Base-by-base conservation (phyloP, 1,139 yeast genomes). In the Suhomyces guaymorum region DNA sequence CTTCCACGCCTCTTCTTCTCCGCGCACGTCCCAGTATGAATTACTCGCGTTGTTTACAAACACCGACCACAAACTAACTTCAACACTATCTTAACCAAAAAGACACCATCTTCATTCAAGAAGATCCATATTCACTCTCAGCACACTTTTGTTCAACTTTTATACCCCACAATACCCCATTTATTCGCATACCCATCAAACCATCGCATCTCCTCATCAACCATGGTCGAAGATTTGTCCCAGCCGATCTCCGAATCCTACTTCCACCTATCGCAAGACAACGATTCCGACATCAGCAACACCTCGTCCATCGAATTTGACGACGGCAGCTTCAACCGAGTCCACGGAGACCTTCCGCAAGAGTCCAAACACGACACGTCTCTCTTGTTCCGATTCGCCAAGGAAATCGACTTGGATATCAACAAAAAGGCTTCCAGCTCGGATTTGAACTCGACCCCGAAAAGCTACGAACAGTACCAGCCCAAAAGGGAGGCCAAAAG, bases 191-290 rank as follows among this genome's bases (percentile, higher is more conserved):
- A 10, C n/a, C 23, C 23, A 21, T 8, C 5, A 17, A 17, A 5
- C 19, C 19, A 17, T 17, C 5, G 19, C 19, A 17, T 7, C 4
- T 18, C 12, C 8, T 5, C 25, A 5, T 10, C 25, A 23, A 21
- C 15, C 18, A 33, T 33, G 26, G 32, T 22, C 14, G 41, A 33
- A 33, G 60, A 55, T 26, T 39, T 55, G 26, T 48, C 60, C 6
- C 57, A 52, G 29, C 61, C 57, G 12, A 37, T 54, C 17, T 47
- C 62, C 9, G 66, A 62, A 44, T 59, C 66, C 7, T 61, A 52
- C 39, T 47, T 52, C 37, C 59, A 60, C 40, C 47, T 60, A 16
- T 56, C 67, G 1, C 55, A 52, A 38, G 66, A 61, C 37, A 48
- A 42, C 22, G 45, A 45, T 14, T 40, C 40, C 15, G 48, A 39